Percentiles rank a stretch among this genome's conserved stretches.
Evolutionary conservation across 352 stramenopile genomes (phyloP).

Genomic region (Pilasporangium apinafurcum): DNA sequence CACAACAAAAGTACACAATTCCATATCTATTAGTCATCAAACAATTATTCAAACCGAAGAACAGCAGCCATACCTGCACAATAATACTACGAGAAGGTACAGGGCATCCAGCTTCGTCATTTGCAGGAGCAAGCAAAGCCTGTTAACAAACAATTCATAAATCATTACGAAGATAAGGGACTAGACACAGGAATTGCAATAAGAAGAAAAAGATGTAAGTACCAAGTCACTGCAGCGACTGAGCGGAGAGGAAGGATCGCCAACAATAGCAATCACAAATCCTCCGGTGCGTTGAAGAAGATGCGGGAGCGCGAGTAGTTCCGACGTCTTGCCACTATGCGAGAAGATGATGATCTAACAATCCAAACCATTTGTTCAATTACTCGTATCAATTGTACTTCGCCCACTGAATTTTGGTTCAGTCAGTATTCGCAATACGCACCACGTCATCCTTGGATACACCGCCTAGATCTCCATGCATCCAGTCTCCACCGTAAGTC

Average conservation of each 20-base stretch:
- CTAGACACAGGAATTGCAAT: too few relatives aligned
- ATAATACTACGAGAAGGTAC: constrained; percentile 77
- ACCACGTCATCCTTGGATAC: constrained; percentile 56
- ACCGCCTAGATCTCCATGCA: constrained; percentile 72
- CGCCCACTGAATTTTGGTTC: background rate
- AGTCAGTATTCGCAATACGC: background rate
- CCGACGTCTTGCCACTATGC: constrained; percentile 60
- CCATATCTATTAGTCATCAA: background rate
- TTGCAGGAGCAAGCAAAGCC: constrained; percentile 33
- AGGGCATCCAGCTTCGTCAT: constrained; percentile 39
- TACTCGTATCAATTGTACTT: too few relatives aligned
- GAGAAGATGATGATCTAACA: constrained; percentile 57
- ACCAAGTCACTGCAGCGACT: constrained; percentile 28
- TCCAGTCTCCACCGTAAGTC: constrained; percentile 75
- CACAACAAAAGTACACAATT: too few relatives aligned
- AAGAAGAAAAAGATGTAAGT: background rate
- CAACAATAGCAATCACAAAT: constrained; percentile 44
- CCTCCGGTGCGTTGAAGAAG: constrained; percentile 31
- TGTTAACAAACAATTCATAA: constrained; percentile 5
- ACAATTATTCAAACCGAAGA: too few relatives aligned
- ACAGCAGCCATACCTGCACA: constrained; percentile 35
- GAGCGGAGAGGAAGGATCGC: constrained; percentile 27
- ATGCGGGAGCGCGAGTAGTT: constrained; percentile 46
- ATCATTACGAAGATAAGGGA: too few relatives aligned
- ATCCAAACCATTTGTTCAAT: background rate